Evolutionary conservation across 2,329 filamentous ascomycete genomes (phyloP).

Genomic region (Trichoderma brevicompactum): DNA sequence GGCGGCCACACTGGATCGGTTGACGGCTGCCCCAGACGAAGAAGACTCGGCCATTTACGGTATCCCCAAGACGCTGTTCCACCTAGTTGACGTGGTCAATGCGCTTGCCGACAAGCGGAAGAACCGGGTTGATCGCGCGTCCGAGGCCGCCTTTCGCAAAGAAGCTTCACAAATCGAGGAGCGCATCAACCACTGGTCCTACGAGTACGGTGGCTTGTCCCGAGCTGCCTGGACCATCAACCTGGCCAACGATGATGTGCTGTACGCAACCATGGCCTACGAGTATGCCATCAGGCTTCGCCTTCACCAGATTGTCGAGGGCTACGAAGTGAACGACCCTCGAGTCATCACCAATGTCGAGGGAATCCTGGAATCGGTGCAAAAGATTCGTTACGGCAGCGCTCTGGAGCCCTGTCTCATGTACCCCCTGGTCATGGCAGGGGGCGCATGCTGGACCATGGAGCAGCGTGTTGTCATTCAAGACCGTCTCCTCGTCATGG

Average conservation of each 20-base stretch:
- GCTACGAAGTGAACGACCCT: conserved; percentile 44
- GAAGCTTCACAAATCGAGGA: conserved; percentile 40
- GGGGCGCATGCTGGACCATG: conserved; percentile 43
- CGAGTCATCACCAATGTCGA: conserved; percentile 42
- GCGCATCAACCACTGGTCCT: conserved; percentile 46
- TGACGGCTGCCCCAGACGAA: conserved; percentile 37
- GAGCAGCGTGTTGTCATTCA: conserved; percentile 47
- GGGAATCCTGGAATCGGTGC: conserved; percentile 43
- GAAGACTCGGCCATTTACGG: conserved; percentile 44
- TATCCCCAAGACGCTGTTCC: conserved; percentile 44
- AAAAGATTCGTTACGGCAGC: conserved; percentile 48
- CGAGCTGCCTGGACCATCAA: conserved; percentile 35
- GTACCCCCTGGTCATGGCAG: conserved; percentile 49
- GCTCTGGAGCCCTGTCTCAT: conserved; percentile 47
- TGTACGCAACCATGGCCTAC: conserved; percentile 46
- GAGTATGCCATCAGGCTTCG: conserved; percentile 48
- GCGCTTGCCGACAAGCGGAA: conserved; percentile 41
- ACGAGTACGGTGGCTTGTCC: conserved; percentile 38
- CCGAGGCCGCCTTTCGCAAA: conserved; percentile 39
- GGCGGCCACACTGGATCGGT: conserved; percentile 37
- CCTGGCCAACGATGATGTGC: conserved; percentile 37
- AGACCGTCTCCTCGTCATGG: conserved; percentile 49
- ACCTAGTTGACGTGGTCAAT: conserved; percentile 42
- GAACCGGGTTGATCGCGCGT: conserved; percentile 38
- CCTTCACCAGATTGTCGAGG: conserved; percentile 49